Conservation (phyloP, 2,329 filamentous ascomycete species). For the Ilyonectria sp. region DNA sequence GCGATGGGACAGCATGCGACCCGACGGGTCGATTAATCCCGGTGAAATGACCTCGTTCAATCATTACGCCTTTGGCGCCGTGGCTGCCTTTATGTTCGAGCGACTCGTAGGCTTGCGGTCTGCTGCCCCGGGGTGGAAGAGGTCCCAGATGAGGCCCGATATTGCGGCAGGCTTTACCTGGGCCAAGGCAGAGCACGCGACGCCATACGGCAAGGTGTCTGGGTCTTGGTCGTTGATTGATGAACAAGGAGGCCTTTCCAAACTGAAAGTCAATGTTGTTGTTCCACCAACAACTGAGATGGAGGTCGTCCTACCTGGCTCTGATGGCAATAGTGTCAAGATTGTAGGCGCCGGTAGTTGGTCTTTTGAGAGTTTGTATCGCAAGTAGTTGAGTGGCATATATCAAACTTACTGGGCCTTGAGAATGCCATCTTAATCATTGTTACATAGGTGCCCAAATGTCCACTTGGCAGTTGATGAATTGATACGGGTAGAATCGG, state of each 20-base stretch:
- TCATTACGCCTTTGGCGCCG: constrained; percentile 51
- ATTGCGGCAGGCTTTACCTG: background rate
- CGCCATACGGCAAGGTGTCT: background rate
- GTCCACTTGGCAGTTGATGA: background rate
- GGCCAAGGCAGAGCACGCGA: background rate
- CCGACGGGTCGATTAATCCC: constrained; percentile 50
- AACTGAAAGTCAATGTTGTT: background rate
- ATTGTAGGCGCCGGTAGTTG: background rate
- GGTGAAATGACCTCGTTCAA: too few relatives aligned
- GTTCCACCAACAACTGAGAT: background rate
- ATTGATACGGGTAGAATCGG: background rate
- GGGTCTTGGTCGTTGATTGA: background rate
- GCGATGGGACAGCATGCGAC: constrained; percentile 56
- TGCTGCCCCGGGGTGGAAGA: constrained; percentile 35
- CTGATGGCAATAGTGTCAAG: background rate
- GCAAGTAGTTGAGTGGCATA: background rate
- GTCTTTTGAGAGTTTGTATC: background rate
- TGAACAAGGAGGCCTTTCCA: background rate
- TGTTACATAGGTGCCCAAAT: background rate
- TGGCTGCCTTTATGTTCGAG: constrained; percentile 54
- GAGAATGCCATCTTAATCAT: background rate
- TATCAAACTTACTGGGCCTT: background rate
- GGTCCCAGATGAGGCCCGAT: background rate
- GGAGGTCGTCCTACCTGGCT: background rate
- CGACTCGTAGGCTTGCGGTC: constrained; percentile 23